phyloP scores from a whole-genome alignment of 2,329 filamentous ascomycete species.

The Elsinoe ampelina region DNA sequence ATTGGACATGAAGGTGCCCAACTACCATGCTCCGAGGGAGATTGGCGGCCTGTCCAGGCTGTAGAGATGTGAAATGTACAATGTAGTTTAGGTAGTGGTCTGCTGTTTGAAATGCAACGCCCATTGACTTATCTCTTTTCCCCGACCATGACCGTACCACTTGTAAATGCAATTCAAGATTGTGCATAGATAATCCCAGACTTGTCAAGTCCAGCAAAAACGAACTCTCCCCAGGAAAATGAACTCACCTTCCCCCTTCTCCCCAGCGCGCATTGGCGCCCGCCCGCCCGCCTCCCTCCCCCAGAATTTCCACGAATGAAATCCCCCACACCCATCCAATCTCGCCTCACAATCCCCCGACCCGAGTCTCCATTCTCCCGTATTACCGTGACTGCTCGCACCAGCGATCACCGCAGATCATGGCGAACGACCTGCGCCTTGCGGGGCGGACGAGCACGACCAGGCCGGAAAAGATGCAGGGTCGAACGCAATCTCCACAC shows the following conservation, averaged over 20 bases:
- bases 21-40: conserved; percentile 40
- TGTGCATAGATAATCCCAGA: not conserved
- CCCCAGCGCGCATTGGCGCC: not conserved
- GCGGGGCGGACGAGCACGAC: no score
- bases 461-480: no score
- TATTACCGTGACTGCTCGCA: no score
- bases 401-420: not conserved
- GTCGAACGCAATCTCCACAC: not conserved
- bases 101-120: not conserved
- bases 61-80: conserved; percentile 21
- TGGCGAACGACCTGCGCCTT: no score
- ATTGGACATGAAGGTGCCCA: conserved; percentile 64
- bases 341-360: not conserved
- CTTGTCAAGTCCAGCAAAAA: not conserved
- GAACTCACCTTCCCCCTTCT: not conserved
- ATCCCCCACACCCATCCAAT: not conserved
- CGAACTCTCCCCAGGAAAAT: not conserved
- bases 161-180: not conserved
- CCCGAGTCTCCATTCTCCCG: not conserved
- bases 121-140: not conserved
- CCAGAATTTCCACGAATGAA: not conserved
- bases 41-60: conserved; percentile 34
- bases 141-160: not conserved
- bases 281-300: no score
- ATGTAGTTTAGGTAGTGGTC: conserved; percentile 1